Conservation (phyloP, 2,329 filamentous ascomycete species). For the Claviceps spartinae region DNA sequence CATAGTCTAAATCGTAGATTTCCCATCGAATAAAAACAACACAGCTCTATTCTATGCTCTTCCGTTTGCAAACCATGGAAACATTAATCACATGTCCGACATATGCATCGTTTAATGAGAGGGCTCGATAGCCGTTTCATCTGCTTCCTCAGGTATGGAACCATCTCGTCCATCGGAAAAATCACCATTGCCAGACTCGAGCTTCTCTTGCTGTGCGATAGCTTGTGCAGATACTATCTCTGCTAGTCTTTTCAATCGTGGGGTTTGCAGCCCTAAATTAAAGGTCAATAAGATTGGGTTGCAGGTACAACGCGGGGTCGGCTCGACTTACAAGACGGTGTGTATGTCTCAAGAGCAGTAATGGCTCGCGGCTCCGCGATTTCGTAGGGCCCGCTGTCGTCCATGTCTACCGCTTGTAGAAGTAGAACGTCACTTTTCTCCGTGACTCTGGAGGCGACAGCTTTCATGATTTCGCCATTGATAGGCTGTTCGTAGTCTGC, state of each 20-base stretch:
- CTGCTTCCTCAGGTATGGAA: conserved; percentile 37
- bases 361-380: conserved; percentile 95
- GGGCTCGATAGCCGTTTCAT: conserved; percentile 25
- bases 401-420: conserved; percentile 92
- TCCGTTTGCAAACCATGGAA: conserved; percentile 1
- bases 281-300: conserved; percentile 14
- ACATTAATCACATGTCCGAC: conserved; percentile 1
- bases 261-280: conserved; percentile 79
- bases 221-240: conserved; percentile 96
- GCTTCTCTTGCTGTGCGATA: conserved; percentile 85
- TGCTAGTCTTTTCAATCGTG: conserved; percentile 85
- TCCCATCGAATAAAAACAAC: conserved; percentile 1
- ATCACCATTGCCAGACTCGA: conserved; percentile 40
- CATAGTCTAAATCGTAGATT: neutral
- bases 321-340: conserved; percentile 68
- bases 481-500: conserved; percentile 99
- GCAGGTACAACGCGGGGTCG: neutral
- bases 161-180: conserved; percentile 34
- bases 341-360: conserved; percentile 93
- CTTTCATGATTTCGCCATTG: conserved; percentile 99
- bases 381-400: conserved; percentile 95
- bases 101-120: conserved; percentile 3
- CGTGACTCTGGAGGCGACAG: conserved; percentile 87
- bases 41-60: conserved; percentile 4
- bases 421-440: conserved; percentile 97